These are phyloP conservation scores for Lachancea lanzarotensis DNA, from an alignment of 805 yeast species.

Conservation along the genomic window DNA sequence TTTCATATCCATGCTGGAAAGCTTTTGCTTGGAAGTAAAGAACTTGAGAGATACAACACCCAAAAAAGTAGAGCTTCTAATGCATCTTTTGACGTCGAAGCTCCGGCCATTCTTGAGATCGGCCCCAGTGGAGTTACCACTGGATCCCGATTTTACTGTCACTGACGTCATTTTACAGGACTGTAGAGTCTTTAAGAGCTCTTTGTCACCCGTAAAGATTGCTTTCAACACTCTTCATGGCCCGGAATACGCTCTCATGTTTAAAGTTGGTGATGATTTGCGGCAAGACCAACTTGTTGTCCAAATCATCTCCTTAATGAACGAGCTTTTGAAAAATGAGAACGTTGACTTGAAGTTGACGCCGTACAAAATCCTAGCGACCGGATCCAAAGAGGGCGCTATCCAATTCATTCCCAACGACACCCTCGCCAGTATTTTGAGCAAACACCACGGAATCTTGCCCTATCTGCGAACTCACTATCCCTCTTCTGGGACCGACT, in stretches of 20 bases:
- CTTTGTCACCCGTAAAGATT: conserved; percentile 81
- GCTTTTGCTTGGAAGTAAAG: conserved; percentile 59
- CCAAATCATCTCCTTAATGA: conserved; percentile 88
- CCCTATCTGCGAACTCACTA: conserved; percentile 62
- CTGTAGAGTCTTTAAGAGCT: conserved; percentile 83
- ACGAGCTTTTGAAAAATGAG: conserved; percentile 77
- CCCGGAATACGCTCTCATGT: conserved; percentile 69
- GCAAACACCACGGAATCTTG: conserved; percentile 69
- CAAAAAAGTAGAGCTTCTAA: conserved; percentile 63
- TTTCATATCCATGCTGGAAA: conserved; percentile 58
- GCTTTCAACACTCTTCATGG: conserved; percentile 57
- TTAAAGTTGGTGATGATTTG: conserved; percentile 90
- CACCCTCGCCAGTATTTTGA: conserved; percentile 72
- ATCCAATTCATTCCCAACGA: conserved; percentile 93
- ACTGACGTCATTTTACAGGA: conserved; percentile 75
- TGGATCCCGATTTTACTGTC: conserved; percentile 72
- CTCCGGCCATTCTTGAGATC: conserved; percentile 35
- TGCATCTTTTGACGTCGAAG: conserved; percentile 37
- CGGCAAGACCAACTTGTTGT: conserved; percentile 96
- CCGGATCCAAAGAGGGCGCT: conserved; percentile 86
- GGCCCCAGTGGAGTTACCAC: conserved; percentile 62
- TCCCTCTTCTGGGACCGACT: conserved; percentile 40
- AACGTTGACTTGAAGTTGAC: conserved; percentile 81
- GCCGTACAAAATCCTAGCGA: conserved; percentile 86
- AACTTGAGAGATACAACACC: conserved; percentile 67